These are phyloP conservation scores for Saturnispora sekii DNA, from an alignment of 805 yeast species.

Conservation along the genomic window DNA sequence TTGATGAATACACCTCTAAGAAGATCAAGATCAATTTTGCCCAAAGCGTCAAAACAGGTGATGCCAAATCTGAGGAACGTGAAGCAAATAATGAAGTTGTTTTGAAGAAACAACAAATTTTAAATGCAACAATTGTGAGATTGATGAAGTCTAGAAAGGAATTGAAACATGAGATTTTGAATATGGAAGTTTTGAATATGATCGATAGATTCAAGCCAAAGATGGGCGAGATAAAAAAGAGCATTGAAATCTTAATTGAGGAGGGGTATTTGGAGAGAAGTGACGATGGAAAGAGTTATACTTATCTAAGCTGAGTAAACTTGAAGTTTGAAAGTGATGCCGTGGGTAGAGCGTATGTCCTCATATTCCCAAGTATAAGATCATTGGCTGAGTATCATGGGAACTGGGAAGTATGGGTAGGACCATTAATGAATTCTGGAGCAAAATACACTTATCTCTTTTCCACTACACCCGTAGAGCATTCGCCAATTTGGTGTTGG, in stretches of 20 bases:
- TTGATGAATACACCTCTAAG: constrained; percentile 75
- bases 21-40: constrained; percentile 72
- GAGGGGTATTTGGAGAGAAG: constrained; percentile 75
- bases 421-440: no score
- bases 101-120: constrained; percentile 52
- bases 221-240: constrained; percentile 76
- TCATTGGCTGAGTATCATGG: no score
- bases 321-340: no score
- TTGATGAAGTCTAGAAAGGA: constrained; percentile 91
- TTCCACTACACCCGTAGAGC: no score
- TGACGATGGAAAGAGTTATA: constrained; percentile 59
- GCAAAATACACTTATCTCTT: no score
- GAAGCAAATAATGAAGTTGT: constrained; percentile 69
- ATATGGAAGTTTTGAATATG: constrained; percentile 82
- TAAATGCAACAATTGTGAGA: constrained; percentile 91
- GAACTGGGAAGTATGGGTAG: no score
- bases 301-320: constrained; percentile 56
- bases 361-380: no score
- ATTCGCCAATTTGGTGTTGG: no score
- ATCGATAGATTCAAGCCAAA: constrained; percentile 79
- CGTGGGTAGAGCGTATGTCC: no score
- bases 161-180: constrained; percentile 67
- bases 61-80: constrained; percentile 60
- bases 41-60: constrained; percentile 32
- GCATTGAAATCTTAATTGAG: constrained; percentile 77